Evolutionary conservation across 1,139 yeast species (phyloP).

Genomic region (Meyerozyma carpophila): DNA sequence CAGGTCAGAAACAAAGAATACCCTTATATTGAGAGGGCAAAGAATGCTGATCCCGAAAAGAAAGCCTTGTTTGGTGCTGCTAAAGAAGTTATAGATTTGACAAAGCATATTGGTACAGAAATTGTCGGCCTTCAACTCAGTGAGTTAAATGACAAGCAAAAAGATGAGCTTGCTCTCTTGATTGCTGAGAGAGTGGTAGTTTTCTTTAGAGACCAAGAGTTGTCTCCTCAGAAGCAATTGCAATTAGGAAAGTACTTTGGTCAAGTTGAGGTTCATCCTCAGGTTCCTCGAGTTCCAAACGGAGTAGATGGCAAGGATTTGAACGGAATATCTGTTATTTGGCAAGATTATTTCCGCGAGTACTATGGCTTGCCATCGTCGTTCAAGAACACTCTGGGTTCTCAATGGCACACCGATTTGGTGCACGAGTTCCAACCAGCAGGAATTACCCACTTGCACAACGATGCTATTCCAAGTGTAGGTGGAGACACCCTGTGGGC

Average conservation of each 20-base stretch:
- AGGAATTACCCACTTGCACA: constrained; percentile 43
- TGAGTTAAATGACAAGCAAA: constrained; percentile 45
- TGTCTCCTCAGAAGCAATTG: constrained; percentile 39
- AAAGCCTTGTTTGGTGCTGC: constrained; percentile 50
- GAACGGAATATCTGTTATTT: constrained; percentile 44
- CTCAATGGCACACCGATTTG: constrained; percentile 45
- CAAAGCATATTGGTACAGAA: constrained; percentile 50
- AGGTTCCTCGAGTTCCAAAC: constrained; percentile 34
- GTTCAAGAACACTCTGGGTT: constrained; percentile 25
- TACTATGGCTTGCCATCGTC: constrained; percentile 19
- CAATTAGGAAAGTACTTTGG: constrained; percentile 43
- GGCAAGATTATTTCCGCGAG: constrained; percentile 40
- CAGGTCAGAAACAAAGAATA: constrained; percentile 35
- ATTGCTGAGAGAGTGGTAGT: constrained; percentile 50
- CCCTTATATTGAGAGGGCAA: constrained; percentile 42
- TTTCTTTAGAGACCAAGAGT: constrained; percentile 42
- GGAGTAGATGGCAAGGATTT: constrained; percentile 18
- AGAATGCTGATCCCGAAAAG: constrained; percentile 49
- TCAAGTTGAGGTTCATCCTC: constrained; percentile 44
- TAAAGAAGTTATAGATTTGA: constrained; percentile 39
- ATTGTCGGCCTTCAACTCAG: constrained; percentile 48
- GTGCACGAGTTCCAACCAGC: constrained; percentile 46
- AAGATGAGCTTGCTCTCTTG: constrained; percentile 47
- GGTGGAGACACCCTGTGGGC: constrained; percentile 52
- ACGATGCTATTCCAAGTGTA: constrained; percentile 38